Conservation (phyloP, 75 land plant species). For the Adiantum capillusveneris region DNA sequence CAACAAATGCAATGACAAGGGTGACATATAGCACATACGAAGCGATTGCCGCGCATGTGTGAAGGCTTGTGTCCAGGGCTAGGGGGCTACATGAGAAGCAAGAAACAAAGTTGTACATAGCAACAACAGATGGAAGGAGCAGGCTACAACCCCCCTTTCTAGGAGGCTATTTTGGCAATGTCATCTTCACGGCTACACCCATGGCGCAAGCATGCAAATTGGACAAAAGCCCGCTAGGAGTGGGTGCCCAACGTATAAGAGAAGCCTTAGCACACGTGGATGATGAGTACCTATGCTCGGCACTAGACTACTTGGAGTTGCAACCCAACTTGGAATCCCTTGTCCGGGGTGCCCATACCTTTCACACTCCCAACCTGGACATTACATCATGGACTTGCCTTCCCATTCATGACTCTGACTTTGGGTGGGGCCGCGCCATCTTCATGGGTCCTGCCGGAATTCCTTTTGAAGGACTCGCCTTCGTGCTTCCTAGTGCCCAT, state of each 20-base stretch:
- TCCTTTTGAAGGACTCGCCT: constrained; percentile 35
- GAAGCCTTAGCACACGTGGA: constrained; percentile 6
- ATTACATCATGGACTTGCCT: constrained; percentile 56
- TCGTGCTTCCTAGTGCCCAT: constrained; percentile 22
- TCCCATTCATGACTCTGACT: constrained; percentile 55
- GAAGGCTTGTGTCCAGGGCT: constrained; percentile 57
- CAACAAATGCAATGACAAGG: too few species aligned
- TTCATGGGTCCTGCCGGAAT: constrained; percentile 37
- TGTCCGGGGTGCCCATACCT: constrained; percentile 31
- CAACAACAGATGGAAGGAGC: constrained; percentile 48
- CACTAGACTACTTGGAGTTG: constrained; percentile 42
- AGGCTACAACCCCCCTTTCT: constrained; percentile 58
- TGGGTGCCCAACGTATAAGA: too few species aligned
- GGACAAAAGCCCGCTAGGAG: too few species aligned
- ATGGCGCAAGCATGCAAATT: constrained; percentile 9
- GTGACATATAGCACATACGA: constrained; percentile 60
- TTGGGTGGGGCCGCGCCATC: constrained; percentile 61
- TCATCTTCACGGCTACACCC: constrained; percentile 60
- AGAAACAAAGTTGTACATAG: constrained; percentile 59
- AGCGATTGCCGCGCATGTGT: constrained; percentile 68
- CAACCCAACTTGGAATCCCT: constrained; percentile 29
- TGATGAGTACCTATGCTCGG: constrained; percentile 32
- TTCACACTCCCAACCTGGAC: constrained; percentile 40
- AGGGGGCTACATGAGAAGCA: constrained; percentile 41
- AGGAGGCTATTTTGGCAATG: constrained; percentile 64